Base-by-base conservation (phyloP, 495 filamentous ascomycete genomes). In the Penicillium robsamsonii region DNA sequence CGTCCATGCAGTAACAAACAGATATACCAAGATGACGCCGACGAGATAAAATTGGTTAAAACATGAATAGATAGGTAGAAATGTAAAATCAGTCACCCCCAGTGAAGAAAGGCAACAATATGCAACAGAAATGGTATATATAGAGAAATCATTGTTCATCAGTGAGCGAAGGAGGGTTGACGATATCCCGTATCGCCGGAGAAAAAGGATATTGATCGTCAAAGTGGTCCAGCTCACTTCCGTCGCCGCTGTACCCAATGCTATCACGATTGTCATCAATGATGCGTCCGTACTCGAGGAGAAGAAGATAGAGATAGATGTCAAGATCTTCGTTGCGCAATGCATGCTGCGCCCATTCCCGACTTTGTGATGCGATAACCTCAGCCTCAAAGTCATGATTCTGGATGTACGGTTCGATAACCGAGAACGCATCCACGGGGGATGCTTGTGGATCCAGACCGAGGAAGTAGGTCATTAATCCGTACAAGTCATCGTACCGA, bases 401-500 rank as follows among this genome's bases (percentile, higher is more conserved):
- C 13, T 66, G 65, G 3, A 63, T 52, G 18, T 55, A 53, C 17
- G 56, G 54, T 2, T 43, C 47, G n/a, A 40, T 38, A 10, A 40
- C 33, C 6, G 33, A 24, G 24, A 55, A 30, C 4, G 49, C 4
- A 45, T 51, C 35, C 5, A 42, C 20, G 15, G 25, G 27, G 53
- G 65, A 25, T 56, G 63, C 38, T 61, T 63, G 13, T 11, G 67
- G 67, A 9, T 62, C 60, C 15, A 73, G 59, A 12, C 88, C 89
- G 4, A 91, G 59, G 66, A 93, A 92, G 63, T 91, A 93, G 54
- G 89, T 84, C 79, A 94, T 83, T 12, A 94, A 80, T 2, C 83
- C 85, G 50, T 85, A 92, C 44, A 90, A 73, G 65, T 95, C 90
- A 35, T 83, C 76, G 57, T 87, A 92, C 13, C 85, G 79, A 63